These are phyloP conservation scores for Termitomyces sp. DNA, from an alignment of 768 basidiomycete species.

Conservation along the genomic window DNA sequence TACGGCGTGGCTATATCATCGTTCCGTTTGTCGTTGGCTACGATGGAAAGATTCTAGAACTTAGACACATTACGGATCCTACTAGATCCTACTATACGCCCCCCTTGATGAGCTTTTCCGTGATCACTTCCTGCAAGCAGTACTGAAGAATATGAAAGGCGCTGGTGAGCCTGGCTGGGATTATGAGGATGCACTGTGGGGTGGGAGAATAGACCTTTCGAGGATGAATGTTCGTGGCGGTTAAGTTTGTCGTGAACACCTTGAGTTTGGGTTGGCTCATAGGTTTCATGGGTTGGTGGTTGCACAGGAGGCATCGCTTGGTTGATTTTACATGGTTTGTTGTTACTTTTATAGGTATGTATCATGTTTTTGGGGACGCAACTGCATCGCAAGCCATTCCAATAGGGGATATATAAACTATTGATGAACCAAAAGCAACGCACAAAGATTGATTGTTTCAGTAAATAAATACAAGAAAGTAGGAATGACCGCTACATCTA, in stretches of 20 bases:
- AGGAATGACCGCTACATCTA: too few species aligned
- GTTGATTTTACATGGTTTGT: too few species aligned
- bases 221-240: background rate
- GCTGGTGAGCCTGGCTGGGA: background rate
- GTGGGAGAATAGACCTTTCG: background rate
- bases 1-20: background rate
- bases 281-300: background rate
- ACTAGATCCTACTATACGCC: background rate
- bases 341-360: too few species aligned
- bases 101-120: background rate
- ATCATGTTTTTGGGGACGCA: too few species aligned
- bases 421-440: too few species aligned
- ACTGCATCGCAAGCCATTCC: too few species aligned
- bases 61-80: background rate
- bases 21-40: background rate
- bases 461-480: too few species aligned
- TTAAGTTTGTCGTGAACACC: too few species aligned
- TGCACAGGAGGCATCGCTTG: too few species aligned
- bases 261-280: too few species aligned
- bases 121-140: background rate
- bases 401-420: too few species aligned
- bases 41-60: background rate
- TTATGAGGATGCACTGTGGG: background rate
- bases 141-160: background rate
- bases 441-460: too few species aligned